These are phyloP conservation scores for Vitis hybrid DNA, from an alignment of 177 flowering plant genomes.

Conservation along the genomic window DNA sequence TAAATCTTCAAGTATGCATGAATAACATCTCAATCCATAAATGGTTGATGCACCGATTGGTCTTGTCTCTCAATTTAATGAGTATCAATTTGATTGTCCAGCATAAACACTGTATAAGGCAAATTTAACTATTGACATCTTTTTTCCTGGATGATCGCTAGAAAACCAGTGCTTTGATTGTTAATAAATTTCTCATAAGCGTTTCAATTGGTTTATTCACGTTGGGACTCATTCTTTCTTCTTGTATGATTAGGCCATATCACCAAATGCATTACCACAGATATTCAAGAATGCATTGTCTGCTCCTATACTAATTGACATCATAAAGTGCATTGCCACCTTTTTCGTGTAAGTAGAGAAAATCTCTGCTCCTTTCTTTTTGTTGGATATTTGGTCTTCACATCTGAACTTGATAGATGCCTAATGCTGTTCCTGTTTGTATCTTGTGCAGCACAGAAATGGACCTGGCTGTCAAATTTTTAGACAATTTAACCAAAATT, in stretches of 20 bases:
- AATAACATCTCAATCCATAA: neutral
- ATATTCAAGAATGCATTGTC: slow-evolving; percentile 80
- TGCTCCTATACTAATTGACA: slow-evolving; percentile 73
- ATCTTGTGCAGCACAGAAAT: slow-evolving; percentile 66
- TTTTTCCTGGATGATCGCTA: neutral
- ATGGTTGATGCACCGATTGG: neutral
- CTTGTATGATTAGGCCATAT: slow-evolving; percentile 45
- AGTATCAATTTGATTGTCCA: neutral
- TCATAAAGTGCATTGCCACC: slow-evolving; percentile 68
- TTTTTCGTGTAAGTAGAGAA: slow-evolving; percentile 63
- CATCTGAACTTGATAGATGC: neutral
- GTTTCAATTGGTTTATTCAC: neutral
- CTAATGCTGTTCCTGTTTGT: neutral
- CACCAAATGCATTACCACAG: slow-evolving; percentile 65
- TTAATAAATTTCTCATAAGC: neutral
- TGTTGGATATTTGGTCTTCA: neutral
- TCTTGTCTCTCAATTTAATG: too few species aligned
- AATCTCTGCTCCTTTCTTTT: neutral
- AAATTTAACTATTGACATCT: neutral
- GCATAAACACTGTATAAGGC: neutral
- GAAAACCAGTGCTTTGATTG: neutral
- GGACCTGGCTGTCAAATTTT: slow-evolving; percentile 55
- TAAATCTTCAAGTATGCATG: neutral
- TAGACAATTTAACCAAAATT: slow-evolving; percentile 66
- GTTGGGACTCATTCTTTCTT: slow-evolving; percentile 2